phyloP scores from a whole-genome alignment of 2,329 filamentous ascomycete species.

The Tolypocladium nubicola region DNA sequence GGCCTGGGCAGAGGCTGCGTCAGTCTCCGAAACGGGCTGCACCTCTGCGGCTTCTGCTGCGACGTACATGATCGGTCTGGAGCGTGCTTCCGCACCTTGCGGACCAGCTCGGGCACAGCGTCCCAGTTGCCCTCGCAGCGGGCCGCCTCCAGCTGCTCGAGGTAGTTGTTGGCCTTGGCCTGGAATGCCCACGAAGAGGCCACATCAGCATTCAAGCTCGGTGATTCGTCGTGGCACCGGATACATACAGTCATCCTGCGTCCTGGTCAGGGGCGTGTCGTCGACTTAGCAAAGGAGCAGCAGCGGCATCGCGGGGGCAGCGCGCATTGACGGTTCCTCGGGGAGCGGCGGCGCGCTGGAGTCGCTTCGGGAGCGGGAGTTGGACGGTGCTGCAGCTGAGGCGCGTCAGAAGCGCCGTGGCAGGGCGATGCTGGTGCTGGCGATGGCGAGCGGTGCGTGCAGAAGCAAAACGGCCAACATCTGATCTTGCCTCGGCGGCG shows the following conservation, averaged over 20 bases:
- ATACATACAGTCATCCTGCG: constrained; percentile 26
- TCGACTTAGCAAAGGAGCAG: constrained; percentile 6
- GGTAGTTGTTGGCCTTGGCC: constrained; percentile 73
- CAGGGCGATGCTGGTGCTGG: background rate
- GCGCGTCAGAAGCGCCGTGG: background rate
- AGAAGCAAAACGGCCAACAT: background rate
- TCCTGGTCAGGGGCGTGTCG: constrained; percentile 14
- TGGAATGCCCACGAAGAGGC: constrained; percentile 16
- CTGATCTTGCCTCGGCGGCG: background rate
- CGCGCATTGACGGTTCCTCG: background rate
- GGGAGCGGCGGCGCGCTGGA: background rate
- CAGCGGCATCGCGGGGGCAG: constrained; percentile 9
- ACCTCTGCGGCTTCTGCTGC: background rate
- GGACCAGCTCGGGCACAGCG: constrained; percentile 74
- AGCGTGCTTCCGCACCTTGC: constrained; percentile 92
- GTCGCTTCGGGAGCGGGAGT: background rate
- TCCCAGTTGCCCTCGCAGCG: constrained; percentile 84
- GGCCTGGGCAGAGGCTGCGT: constrained; percentile 34
- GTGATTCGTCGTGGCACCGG: background rate
- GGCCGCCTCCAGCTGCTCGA: constrained; percentile 72
- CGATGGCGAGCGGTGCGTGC: background rate
- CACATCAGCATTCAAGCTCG: constrained; percentile 8
- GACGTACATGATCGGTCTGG: constrained; percentile 70
- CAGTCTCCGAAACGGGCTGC: background rate
- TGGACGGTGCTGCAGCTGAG: background rate